phyloP scores from a whole-genome alignment of 768 basidiomycete genomes.

The Chalciporus piperatus region DNA sequence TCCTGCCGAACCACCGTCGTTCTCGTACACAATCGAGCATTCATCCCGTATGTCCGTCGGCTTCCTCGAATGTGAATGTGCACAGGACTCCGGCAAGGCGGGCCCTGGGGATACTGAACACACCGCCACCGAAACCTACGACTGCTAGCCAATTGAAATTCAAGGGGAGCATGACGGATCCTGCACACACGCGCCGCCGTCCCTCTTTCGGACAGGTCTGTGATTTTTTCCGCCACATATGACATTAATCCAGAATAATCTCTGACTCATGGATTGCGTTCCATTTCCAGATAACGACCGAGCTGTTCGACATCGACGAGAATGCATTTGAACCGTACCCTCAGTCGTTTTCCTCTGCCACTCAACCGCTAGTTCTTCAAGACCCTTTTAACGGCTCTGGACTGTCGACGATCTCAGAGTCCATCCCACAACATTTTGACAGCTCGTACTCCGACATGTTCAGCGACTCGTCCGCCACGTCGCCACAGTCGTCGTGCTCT shows the following conservation, averaged over 20 bases:
- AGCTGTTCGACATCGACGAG: slow-evolving; percentile 76
- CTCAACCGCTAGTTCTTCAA: slow-evolving; percentile 37
- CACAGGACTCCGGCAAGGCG: slow-evolving; percentile 34
- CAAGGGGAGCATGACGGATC: slow-evolving; percentile 73
- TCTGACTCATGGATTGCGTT: slow-evolving; percentile 14
- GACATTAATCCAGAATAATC: slow-evolving; percentile 3
- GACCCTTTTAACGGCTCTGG: slow-evolving; percentile 41
- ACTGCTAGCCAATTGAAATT: slow-evolving; percentile 54
- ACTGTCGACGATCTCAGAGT: slow-evolving; percentile 34
- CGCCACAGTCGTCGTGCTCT: slow-evolving; percentile 45
- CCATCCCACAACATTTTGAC: slow-evolving; percentile 23
- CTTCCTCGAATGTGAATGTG: slow-evolving; percentile 15
- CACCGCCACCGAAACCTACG: slow-evolving; percentile 67
- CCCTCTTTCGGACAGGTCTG: slow-evolving; percentile 41
- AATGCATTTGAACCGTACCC: slow-evolving; percentile 56
- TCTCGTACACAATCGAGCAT: slow-evolving; percentile 58
- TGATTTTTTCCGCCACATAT: slow-evolving; percentile 9
- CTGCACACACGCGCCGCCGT: slow-evolving; percentile 49
- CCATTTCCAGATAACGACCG: slow-evolving; percentile 41
- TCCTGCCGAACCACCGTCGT: slow-evolving; percentile 52
- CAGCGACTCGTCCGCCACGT: slow-evolving; percentile 7
- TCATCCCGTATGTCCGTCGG: slow-evolving; percentile 34
- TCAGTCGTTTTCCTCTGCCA: slow-evolving; percentile 33
- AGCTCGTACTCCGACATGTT: slow-evolving; percentile 24
- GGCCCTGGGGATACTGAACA: slow-evolving; percentile 41